Percentiles rank a stretch among this genome's conserved stretches.
Conservation (phyloP, 169 alveolate genomes). For the Eimeria maxima region DNA sequence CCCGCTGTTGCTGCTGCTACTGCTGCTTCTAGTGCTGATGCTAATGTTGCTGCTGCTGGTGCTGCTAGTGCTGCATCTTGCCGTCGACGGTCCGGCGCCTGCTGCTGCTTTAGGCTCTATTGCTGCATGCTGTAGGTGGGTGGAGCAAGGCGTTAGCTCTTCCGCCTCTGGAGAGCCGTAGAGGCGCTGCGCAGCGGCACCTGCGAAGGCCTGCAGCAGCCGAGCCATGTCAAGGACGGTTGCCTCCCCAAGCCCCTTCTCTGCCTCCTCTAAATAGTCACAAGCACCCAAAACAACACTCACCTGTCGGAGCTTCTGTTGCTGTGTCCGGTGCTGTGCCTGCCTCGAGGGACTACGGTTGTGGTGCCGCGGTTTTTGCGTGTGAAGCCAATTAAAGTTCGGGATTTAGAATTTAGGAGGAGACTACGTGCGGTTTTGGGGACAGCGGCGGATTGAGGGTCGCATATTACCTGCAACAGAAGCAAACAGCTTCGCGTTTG, state of each 20-base stretch:
- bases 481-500: background rate
- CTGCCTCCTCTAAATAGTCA: background rate
- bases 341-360: background rate
- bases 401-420: background rate
- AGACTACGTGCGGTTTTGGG: too few relatives aligned
- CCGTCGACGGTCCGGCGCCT: background rate
- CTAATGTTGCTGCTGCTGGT: background rate
- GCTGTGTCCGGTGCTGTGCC: background rate
- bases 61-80: background rate
- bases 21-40: slow-evolving; percentile 40
- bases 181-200: slow-evolving; percentile 58
- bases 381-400: background rate
- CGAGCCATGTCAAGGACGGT: background rate
- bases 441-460: too few relatives aligned
- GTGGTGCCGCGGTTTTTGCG: too few relatives aligned
- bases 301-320: background rate
- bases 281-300: background rate
- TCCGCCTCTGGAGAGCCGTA: background rate
- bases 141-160: background rate
- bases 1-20: slow-evolving; percentile 43
- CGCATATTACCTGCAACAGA: background rate
- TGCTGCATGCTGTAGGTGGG: background rate
- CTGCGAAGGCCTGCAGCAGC: slow-evolving; percentile 67
- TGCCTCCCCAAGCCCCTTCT: slow-evolving; percentile 25
- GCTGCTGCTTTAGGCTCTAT: slow-evolving; percentile 1